A percentile compares a stretch with the other conserved stretches of the same genome.
These are phyloP conservation scores for Mimosa pudica DNA, from an alignment of 306 rosid species.

Conservation along the genomic window DNA sequence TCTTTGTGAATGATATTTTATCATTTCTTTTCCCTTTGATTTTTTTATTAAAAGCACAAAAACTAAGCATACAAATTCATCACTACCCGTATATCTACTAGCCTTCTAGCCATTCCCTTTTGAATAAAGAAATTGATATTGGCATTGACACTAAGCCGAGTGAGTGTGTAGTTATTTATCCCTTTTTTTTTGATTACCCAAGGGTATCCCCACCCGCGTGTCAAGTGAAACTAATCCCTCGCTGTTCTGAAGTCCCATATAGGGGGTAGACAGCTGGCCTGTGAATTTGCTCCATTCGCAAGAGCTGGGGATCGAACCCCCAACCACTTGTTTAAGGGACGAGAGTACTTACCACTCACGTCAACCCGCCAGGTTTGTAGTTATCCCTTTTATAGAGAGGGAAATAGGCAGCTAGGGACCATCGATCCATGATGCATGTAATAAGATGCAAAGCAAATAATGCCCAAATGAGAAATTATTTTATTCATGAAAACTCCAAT, in stretches of 20 bases:
- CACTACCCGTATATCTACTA: not conserved
- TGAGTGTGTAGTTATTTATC: not conserved
- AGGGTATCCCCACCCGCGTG: no score
- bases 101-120: not conserved
- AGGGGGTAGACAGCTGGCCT: no score
- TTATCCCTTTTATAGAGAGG: slow-evolving; percentile 12
- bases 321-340: no score
- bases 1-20: slow-evolving; percentile 10
- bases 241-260: no score
- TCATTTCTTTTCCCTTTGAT: slow-evolving; percentile 12
- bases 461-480: slow-evolving; percentile 45
- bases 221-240: no score
- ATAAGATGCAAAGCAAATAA: slow-evolving; percentile 42
- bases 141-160: not conserved
- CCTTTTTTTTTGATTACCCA: no score
- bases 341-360: no score
- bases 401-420: slow-evolving; percentile 46
- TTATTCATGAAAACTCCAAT: slow-evolving; percentile 22
- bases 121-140: not conserved
- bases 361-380: no score
- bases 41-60: slow-evolving; percentile 36
- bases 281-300: no score
- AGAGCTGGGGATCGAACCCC: no score
- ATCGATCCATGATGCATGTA: not conserved
- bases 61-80: slow-evolving; percentile 36